Percentiles rank a stretch among this genome's conserved stretches.
phyloP scores from a whole-genome alignment of 352 stramenopile genomes.

The Pythium vanterpoolii region DNA sequence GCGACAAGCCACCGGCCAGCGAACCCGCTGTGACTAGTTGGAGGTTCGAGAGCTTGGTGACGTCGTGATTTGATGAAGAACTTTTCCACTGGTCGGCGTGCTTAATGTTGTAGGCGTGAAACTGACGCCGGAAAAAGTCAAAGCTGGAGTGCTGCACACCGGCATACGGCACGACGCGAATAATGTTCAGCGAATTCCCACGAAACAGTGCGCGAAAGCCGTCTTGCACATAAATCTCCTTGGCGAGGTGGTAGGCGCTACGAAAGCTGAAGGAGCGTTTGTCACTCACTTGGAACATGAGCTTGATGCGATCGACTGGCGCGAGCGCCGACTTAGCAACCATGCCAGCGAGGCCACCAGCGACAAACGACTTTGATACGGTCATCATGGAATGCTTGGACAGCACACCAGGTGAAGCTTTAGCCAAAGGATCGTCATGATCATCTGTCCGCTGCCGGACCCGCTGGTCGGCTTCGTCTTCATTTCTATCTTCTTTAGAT shows the following conservation, averaged over 20 bases:
- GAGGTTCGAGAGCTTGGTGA: slow-evolving; percentile 69
- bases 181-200: slow-evolving; percentile 76
- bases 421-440: background rate
- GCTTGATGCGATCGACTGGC: slow-evolving; percentile 80
- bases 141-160: slow-evolving; percentile 83
- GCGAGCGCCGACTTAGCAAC: slow-evolving; percentile 73
- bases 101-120: slow-evolving; percentile 73
- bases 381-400: slow-evolving; percentile 51
- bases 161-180: slow-evolving; percentile 75
- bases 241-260: slow-evolving; percentile 55
- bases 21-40: slow-evolving; percentile 73
- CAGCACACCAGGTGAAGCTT: background rate
- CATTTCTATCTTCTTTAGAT: slow-evolving; percentile 23
- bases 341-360: slow-evolving; percentile 67
- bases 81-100: slow-evolving; percentile 32
- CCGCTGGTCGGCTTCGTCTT: slow-evolving; percentile 15
- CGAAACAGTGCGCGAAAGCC: slow-evolving; percentile 70
- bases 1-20: slow-evolving; percentile 65
- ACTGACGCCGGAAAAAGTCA: slow-evolving; percentile 77
- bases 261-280: slow-evolving; percentile 69
- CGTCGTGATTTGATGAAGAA: slow-evolving; percentile 18
- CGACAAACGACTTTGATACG: slow-evolving; percentile 82
- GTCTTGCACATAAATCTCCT: slow-evolving; percentile 67
- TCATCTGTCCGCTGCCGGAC: too few species aligned
- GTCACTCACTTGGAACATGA: slow-evolving; percentile 84